Percentiles rank a stretch among this genome's conserved stretches.
Evolutionary conservation across 495 filamentous ascomycete species (phyloP).

Genomic region (Aspergillus conjunctus): DNA sequence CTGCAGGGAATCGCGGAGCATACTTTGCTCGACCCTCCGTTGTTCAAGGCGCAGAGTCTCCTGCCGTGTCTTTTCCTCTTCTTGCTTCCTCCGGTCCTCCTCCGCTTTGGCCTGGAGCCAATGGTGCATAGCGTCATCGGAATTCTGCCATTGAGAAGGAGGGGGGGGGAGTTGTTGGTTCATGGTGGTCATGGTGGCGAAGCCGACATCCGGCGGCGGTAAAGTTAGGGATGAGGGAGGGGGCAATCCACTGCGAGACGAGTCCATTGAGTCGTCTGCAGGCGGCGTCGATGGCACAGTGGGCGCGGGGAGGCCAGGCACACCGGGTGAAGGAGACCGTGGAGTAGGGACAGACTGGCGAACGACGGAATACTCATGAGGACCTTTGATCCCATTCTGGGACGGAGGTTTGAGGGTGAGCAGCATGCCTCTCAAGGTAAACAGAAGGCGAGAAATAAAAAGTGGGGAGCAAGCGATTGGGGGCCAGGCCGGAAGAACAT

Average conservation of each 20-base stretch:
- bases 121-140: constrained; percentile 77
- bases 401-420: constrained; percentile 46
- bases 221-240: constrained; percentile 42
- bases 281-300: constrained; percentile 24
- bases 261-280: constrained; percentile 36
- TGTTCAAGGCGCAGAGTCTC: constrained; percentile 77
- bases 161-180: constrained; percentile 63
- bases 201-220: constrained; percentile 37
- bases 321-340: constrained; percentile 34
- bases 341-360: constrained; percentile 37
- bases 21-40: constrained; percentile 79
- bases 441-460: constrained; percentile 5
- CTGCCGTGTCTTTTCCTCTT: constrained; percentile 86
- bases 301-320: constrained; percentile 14
- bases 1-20: constrained; percentile 76
- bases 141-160: constrained; percentile 69
- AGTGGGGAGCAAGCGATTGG: not conserved
- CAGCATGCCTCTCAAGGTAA: constrained; percentile 33
- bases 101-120: constrained; percentile 85
- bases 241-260: constrained; percentile 41
- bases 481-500: not conserved
- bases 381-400: constrained; percentile 42
- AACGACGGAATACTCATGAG: constrained; percentile 44
- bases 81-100: constrained; percentile 80
- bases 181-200: constrained; percentile 37